phyloP scores from a whole-genome alignment of 192 early-diverging fungal genomes.

The Coemansia sp. region DNA sequence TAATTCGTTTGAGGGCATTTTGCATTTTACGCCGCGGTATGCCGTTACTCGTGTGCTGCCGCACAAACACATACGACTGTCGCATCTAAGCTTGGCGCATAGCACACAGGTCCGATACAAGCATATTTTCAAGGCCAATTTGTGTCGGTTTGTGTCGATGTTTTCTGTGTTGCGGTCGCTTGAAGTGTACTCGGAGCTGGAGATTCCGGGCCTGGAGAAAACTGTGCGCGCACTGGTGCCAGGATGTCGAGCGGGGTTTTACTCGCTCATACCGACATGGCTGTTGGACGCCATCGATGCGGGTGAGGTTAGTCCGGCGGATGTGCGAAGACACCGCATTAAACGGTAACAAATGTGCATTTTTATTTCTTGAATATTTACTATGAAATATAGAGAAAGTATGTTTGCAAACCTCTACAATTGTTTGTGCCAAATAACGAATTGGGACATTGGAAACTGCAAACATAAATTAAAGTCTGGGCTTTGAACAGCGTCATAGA shows the following conservation, averaged over 20 bases:
- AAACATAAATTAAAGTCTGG: too few species aligned
- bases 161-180: slow-evolving; percentile 17
- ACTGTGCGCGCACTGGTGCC: slow-evolving; percentile 15
- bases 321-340: neutral
- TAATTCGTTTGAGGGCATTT: slow-evolving; percentile 29
- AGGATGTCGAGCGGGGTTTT: slow-evolving; percentile 13
- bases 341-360: neutral
- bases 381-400: too few species aligned
- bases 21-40: slow-evolving; percentile 16
- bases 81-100: slow-evolving; percentile 25
- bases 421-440: too few species aligned
- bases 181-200: slow-evolving; percentile 29
- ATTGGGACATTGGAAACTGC: too few species aligned
- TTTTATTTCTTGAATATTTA: too few species aligned
- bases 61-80: slow-evolving; percentile 3
- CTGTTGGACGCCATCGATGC: slow-evolving; percentile 12
- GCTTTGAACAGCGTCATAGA: too few species aligned
- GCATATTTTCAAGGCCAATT: slow-evolving; percentile 22
- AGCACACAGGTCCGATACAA: slow-evolving; percentile 9
- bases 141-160: slow-evolving; percentile 21
- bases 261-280: slow-evolving; percentile 27
- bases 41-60: neutral
- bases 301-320: neutral
- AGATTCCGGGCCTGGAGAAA: slow-evolving; percentile 15
- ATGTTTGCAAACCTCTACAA: too few species aligned